Base-by-base conservation (phyloP, 805 yeast species). In the Hermanozyma aechmeae region DNA sequence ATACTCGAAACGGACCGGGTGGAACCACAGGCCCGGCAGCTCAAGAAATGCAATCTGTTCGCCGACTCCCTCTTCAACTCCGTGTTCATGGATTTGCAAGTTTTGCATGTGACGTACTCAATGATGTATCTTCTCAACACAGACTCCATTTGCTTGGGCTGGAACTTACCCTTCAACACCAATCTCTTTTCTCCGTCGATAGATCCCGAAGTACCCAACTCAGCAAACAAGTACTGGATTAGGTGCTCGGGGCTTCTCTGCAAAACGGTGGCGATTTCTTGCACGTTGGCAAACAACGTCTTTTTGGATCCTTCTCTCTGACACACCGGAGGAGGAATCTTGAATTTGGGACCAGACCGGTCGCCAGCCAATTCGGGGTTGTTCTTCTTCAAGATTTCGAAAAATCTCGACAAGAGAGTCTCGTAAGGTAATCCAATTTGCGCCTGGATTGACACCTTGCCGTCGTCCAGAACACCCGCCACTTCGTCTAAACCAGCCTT, bases 281-380 rank as follows among this genome's bases (percentile, higher is more conserved):
- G 95, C 43, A 92, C 87, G 60, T 92, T 92, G 42, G 96, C 86
- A 55, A 92, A 92, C 50, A 87, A 75, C 11, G 98, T 86, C 73
- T 87, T 92, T 65, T 92, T 92, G 53, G 76, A 76, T 60, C 98
- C 97, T 65, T 92, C 99, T 68, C 98, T 86, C 58, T 79, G 80
- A 58, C 94, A 92, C 41, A 80, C 71, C 38, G 99, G 99, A 24
- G 97, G 97, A 29, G 98, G 98, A 49, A 92, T 86, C 71, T 89
- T 81, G 64, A 87, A 80, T 62, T 89, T 87, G 31, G 85, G 76
- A 24, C 94, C 89, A 17, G 83, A 70, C 60, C 94, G 78, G 55
- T 89, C 97, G 53, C 96, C 96, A 25, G 97, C 98, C 50, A 92
- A 73, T 59, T 92, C 98, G 38, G 99, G 99, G 65, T 92, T 92